phyloP scores from a whole-genome alignment of 352 stramenopile genomes.

The Pythium dissotocum region DNA sequence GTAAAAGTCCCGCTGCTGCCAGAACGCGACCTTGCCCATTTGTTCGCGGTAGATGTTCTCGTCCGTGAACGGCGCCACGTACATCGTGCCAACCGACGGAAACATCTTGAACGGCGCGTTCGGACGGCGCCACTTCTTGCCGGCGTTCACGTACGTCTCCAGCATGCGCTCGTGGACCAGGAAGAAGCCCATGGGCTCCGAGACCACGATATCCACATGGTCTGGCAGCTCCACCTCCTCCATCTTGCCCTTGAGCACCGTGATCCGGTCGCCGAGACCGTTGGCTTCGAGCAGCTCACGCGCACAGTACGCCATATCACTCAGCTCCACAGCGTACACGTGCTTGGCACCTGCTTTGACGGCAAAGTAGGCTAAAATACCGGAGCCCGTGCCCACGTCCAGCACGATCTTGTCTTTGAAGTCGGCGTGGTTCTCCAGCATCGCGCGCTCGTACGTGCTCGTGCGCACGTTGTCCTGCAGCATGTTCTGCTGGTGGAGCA shows the following conservation, averaged over 20 bases:
- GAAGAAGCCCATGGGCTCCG: conserved; percentile 99
- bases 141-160: conserved; percentile 95
- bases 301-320: conserved; percentile 97
- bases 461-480: conserved; percentile 99
- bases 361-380: conserved; percentile 99
- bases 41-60: conserved; percentile 93
- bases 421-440: conserved; percentile 94
- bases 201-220: conserved; percentile 98
- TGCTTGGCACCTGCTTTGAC: conserved; percentile 96
- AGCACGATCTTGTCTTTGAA: conserved; percentile 98
- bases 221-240: conserved; percentile 96
- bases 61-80: conserved; percentile 94
- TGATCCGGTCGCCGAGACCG: conserved; percentile 94
- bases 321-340: conserved; percentile 95
- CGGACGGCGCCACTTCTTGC: conserved; percentile 94
- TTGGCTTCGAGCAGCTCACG: conserved; percentile 94
- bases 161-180: conserved; percentile 99
- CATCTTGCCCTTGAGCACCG: conserved; percentile 97
- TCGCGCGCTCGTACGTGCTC: conserved; percentile 97
- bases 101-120: conserved; percentile 93
- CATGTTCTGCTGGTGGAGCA: conserved; percentile 99
- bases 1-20: conserved; percentile 96
- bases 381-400: conserved; percentile 98
- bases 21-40: conserved; percentile 92
- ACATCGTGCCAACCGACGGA: conserved; percentile 97